Base-by-base conservation (phyloP, 1,284 basidiomycete species). In the Golubevia sp. region DNA sequence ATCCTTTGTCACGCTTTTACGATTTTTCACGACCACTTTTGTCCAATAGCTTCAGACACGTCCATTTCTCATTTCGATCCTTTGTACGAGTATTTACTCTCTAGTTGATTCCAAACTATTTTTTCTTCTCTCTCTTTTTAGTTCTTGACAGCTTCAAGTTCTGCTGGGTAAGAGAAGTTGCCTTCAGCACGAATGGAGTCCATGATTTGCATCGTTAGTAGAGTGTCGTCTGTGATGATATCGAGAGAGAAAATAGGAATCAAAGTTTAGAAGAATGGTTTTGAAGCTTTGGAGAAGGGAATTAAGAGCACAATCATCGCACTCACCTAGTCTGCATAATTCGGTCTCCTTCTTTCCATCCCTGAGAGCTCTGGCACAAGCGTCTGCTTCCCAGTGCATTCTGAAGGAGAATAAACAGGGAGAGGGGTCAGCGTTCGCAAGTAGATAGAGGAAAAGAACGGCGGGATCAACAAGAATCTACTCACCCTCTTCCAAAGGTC, bases 371-470 rank as follows among this genome's bases (percentile, higher is more conserved):
- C 73, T 51, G 0, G 74, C 75, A 38, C 67, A 71, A 4, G 69
- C 76, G 48, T 79, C 76, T 2, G 75, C 76, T 55, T 79, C 76
- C 71, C 67, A 77, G 48, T 72, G 71, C 71, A 77, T 75, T 13
- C 66, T 4, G 67, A 76, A 1, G 73, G 56, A 26, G 24, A 26
- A 8, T 63, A 62, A 49, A 84, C 86, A 53, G 3, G 61, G 30
- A 52, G 13, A 49, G 26, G 38, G 8, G 64, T 60, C 86, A 88
- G 55, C 88, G 87, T 2, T 86, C 87, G 0, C 51, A 56, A 60
- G 58, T n/a, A 25, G 44, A 6, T 26, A 49, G n/a, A 55, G 56
- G 50, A 25, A 2, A 48, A 34, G 11, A 18, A 48, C 5, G n/a
- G 30, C 25, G 55, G 27, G 13, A 56, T 21, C 13, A 24, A n/a